phyloP scores from a whole-genome alignment of 768 basidiomycete genomes.

The Lyophyllum atratum region DNA sequence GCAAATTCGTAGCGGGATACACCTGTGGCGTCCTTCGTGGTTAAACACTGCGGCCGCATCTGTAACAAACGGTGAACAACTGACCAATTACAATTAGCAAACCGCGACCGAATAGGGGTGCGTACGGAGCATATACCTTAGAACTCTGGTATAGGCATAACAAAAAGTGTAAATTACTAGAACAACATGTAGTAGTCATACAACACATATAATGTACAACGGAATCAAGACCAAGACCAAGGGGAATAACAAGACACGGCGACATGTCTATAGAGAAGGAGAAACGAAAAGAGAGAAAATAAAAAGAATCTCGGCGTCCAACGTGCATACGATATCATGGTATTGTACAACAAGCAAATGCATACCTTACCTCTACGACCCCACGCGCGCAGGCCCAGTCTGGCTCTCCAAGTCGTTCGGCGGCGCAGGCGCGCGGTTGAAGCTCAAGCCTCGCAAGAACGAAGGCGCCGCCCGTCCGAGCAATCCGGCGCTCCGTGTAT shows the following conservation, averaged over 20 bases:
- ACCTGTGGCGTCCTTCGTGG: too few species aligned
- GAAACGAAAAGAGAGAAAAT: neutral
- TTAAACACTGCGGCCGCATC: too few species aligned
- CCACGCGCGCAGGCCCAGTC: conserved; percentile 21
- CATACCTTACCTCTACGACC: neutral
- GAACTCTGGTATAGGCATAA: neutral
- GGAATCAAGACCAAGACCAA: neutral
- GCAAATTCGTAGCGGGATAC: too few species aligned
- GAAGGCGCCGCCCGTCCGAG: conserved; percentile 11
- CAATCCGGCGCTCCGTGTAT: conserved; percentile 8
- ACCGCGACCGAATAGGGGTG: too few species aligned
- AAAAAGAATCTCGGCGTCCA: neutral
- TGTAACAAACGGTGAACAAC: too few species aligned
- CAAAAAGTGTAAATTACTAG: neutral
- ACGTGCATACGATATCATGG: neutral
- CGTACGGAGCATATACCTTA: too few species aligned
- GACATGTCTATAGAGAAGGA: neutral
- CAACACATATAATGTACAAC: neutral
- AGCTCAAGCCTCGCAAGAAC: conserved; percentile 20
- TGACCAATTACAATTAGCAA: too few species aligned
- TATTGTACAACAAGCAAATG: neutral
- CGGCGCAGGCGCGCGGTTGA: conserved; percentile 18
- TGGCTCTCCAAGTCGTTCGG: conserved; percentile 35
- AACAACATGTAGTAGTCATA: neutral
- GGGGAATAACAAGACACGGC: neutral